Base-by-base conservation (phyloP, 371 early-diverging fungal species). In the Haplosporangium sp. region DNA sequence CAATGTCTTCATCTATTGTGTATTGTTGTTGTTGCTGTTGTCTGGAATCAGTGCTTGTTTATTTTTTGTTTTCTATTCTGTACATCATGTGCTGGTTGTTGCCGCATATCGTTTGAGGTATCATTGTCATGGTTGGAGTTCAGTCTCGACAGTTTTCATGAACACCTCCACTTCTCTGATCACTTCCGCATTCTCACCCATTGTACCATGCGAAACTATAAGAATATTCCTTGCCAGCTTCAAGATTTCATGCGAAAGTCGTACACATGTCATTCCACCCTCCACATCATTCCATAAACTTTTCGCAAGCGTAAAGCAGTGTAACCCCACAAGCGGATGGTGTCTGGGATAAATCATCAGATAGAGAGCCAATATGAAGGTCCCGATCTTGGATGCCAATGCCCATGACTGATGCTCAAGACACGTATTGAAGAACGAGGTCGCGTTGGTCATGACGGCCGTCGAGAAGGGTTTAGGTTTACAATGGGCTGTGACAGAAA, bases 311-410 rank as follows among this genome's bases (percentile, higher is more conserved):
- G 86, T 81, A 50, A 93, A 70, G 42, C 86, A 83, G 64, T 93
- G 92, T 42, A 88, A 84, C 5, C 88, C 91, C 11, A 92, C 69
- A 63, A 94, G 83, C 7, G 95, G 93, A 64, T 94, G 93, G 65
- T 86, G 87, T 6, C 89, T 86, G 23, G 91, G 92, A 60, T 93
- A 94, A 11, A 87, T 85, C 63, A 91, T 59, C 21, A 87, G 62
- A 64, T 94, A 94, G 52, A 91, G 85, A 0, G 89, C 85, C 55
- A 92, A 67, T 4, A 92, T 83, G 55, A 88, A 88, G 79, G 85
- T 83, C 61, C 89, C 87, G 12, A 89, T 71, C 64, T 81, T 83
- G 55, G 87, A 83, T 0, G 90, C 88, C 51, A 84, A 71, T 23
- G 68, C 52, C 89, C 88, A 87, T 14, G 79, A 79, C 80, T 77